These are phyloP conservation scores for Mycena latifolia DNA, from an alignment of 768 basidiomycete species.

Conservation along the genomic window DNA sequence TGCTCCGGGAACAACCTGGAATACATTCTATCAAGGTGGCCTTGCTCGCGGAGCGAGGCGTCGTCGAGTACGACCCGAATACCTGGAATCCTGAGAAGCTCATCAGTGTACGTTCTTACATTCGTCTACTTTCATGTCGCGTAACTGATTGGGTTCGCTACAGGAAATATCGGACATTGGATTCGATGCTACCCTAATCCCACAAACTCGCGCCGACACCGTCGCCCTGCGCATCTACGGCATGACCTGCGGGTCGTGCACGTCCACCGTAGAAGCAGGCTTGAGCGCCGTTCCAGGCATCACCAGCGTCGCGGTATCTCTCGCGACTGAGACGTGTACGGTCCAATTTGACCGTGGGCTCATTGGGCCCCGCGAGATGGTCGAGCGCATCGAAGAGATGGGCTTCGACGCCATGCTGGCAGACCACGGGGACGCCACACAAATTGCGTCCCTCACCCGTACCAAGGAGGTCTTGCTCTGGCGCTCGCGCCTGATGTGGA, in stretches of 20 bases:
- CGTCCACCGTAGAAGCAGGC: slow-evolving; percentile 78
- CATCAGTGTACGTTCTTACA: slow-evolving; percentile 65
- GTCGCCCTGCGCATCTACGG: slow-evolving; percentile 88
- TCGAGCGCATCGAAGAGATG: slow-evolving; percentile 88
- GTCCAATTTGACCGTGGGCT: slow-evolving; percentile 81
- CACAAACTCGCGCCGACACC: slow-evolving; percentile 70
- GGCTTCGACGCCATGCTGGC: slow-evolving; percentile 92
- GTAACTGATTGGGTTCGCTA: slow-evolving; percentile 17
- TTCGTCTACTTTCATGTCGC: background rate
- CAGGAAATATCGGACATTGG: slow-evolving; percentile 95
- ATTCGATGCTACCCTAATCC: slow-evolving; percentile 88
- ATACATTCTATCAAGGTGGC: slow-evolving; percentile 94
- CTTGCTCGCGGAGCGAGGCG: slow-evolving; percentile 93
- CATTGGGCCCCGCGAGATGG: slow-evolving; percentile 87
- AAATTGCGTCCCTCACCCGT: slow-evolving; percentile 86
- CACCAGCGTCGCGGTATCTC: slow-evolving; percentile 75
- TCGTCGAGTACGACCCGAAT: slow-evolving; percentile 88
- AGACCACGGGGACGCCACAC: slow-evolving; percentile 84
- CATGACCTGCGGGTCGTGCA: slow-evolving; percentile 92
- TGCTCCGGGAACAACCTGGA: slow-evolving; percentile 87
- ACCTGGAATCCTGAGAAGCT: slow-evolving; percentile 89
- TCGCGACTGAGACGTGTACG: slow-evolving; percentile 81
- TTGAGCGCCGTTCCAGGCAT: slow-evolving; percentile 82
- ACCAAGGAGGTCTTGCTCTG: slow-evolving; percentile 95
- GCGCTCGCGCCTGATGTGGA: slow-evolving; percentile 81